phyloP scores from a whole-genome alignment of 2,329 filamentous ascomycete species.

The Cadophora gregata region DNA sequence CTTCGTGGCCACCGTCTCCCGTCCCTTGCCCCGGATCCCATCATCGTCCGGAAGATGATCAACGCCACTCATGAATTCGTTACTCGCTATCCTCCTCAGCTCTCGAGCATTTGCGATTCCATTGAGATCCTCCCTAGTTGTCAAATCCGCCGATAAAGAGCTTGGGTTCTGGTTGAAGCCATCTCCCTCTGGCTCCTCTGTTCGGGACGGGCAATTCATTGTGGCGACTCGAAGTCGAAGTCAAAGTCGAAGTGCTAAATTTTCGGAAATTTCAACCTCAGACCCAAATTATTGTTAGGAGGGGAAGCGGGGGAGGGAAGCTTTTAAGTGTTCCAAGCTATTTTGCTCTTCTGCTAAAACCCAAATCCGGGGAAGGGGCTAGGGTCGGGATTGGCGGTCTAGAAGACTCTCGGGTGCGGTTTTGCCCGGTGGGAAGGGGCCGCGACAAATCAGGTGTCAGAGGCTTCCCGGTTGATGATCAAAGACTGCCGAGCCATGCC shows the following conservation, averaged over 20 bases:
- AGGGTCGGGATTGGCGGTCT: conserved; percentile 12
- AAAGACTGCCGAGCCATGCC: conserved; percentile 10
- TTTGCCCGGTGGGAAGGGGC: conserved; percentile 6
- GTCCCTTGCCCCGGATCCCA: conserved; percentile 13
- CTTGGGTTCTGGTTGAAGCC: conserved; percentile 68
- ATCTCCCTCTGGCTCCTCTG: conserved; percentile 59
- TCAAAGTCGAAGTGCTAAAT: neutral
- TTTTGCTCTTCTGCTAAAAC: neutral
- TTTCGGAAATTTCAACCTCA: neutral
- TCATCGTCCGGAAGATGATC: conserved; percentile 32
- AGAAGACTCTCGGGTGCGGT: conserved; percentile 15
- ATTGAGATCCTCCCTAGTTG: conserved; percentile 66
- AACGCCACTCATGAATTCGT: conserved; percentile 41
- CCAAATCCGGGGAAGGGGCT: conserved; percentile 10
- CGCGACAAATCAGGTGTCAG: conserved; percentile 18
- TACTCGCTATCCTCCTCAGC: conserved; percentile 51
- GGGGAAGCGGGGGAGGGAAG: conserved; percentile 5
- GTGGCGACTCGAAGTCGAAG: too few relatives aligned
- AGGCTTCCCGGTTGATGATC: conserved; percentile 14
- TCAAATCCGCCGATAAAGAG: conserved; percentile 62
- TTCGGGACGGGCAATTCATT: conserved; percentile 72
- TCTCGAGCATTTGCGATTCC: conserved; percentile 62
- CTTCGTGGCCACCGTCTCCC: conserved; percentile 20
- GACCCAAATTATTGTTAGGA: neutral
- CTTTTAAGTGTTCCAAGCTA: neutral